A percentile compares a stretch with the other conserved stretches of the same genome.
Evolutionary conservation across 768 basidiomycete species (phyloP).

Genomic region (Rhizopogon roseolus): DNA sequence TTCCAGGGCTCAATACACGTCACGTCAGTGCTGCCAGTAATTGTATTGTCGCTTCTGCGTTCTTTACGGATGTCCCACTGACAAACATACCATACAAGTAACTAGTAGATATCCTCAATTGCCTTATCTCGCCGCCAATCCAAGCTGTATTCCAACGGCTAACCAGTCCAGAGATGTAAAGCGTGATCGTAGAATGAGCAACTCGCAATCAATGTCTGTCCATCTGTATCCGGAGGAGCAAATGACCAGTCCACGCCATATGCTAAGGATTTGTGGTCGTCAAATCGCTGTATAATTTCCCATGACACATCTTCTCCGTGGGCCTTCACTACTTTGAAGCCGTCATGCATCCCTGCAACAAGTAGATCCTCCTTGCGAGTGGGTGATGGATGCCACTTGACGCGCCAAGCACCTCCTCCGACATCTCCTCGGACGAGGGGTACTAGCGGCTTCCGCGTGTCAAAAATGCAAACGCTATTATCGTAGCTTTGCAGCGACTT

Average conservation of each 20-base stretch:
- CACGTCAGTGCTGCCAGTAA: background rate
- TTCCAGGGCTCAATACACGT: background rate
- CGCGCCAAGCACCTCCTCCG: conserved; percentile 93
- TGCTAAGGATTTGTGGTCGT: conserved; percentile 76
- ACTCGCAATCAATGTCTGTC: conserved; percentile 63
- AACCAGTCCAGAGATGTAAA: conserved; percentile 76
- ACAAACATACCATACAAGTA: background rate
- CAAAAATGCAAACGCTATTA: conserved; percentile 74
- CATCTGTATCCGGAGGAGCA: conserved; percentile 18
- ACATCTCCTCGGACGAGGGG: conserved; percentile 61
- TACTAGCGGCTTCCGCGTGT: conserved; percentile 59
- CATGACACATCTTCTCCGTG: conserved; percentile 16
- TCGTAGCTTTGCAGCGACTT: conserved; percentile 62
- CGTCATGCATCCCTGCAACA: conserved; percentile 97
- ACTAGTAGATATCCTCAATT: background rate
- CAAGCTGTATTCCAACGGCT: conserved; percentile 10
- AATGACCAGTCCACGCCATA: conserved; percentile 93
- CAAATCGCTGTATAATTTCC: conserved; percentile 54
- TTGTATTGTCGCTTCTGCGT: too few species aligned
- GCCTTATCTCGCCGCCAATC: background rate
- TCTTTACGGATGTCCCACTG: background rate
- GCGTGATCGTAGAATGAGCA: conserved; percentile 96
- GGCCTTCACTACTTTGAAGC: conserved; percentile 72
- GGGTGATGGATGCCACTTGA: conserved; percentile 88
- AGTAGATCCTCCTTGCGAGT: conserved; percentile 70